These are phyloP conservation scores for Colletotrichum euphorbiae DNA, from an alignment of 2,329 filamentous ascomycete species.

Conservation along the genomic window DNA sequence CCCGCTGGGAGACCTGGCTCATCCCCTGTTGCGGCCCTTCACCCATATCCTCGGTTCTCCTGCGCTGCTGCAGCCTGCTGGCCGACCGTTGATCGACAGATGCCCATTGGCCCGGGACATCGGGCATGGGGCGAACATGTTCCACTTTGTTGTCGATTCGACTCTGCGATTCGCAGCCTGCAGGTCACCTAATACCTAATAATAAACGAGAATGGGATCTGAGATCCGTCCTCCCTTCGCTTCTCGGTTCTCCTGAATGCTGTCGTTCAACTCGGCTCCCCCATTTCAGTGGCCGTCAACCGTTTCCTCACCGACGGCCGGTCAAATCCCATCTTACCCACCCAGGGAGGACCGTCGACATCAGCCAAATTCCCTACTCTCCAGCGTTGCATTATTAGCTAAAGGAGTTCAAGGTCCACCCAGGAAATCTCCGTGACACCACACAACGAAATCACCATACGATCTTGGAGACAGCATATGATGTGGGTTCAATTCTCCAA, in stretches of 20 bases:
- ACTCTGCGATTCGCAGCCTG: not conserved
- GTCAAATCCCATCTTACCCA: conserved; percentile 13
- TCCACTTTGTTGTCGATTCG: conserved; percentile 12
- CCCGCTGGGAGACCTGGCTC: conserved; percentile 9
- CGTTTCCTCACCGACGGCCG: conserved; percentile 10
- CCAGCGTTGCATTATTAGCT: conserved; percentile 14
- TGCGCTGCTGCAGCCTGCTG: conserved; percentile 19
- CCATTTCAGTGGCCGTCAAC: not conserved
- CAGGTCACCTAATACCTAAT: conserved; percentile 13
- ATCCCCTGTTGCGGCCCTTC: conserved; percentile 5
- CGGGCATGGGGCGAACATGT: conserved; percentile 20
- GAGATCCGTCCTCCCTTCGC: conserved; percentile 21
- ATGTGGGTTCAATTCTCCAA: conserved; percentile 33
- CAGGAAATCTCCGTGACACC: not conserved
- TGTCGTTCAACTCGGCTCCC: not conserved
- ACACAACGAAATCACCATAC: not conserved
- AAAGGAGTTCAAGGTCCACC: not conserved
- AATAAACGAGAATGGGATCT: conserved; percentile 19
- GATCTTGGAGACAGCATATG: conserved; percentile 24
- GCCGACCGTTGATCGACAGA: conserved; percentile 35
- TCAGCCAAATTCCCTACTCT: conserved; percentile 5
- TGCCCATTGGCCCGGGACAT: conserved; percentile 29
- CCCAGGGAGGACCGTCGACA: conserved; percentile 25
- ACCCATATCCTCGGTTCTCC: conserved; percentile 8
- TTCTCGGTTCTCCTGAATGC: not conserved